phyloP scores from a whole-genome alignment of 2,329 filamentous ascomycete genomes.

The Sporothrix schenckii region DNA sequence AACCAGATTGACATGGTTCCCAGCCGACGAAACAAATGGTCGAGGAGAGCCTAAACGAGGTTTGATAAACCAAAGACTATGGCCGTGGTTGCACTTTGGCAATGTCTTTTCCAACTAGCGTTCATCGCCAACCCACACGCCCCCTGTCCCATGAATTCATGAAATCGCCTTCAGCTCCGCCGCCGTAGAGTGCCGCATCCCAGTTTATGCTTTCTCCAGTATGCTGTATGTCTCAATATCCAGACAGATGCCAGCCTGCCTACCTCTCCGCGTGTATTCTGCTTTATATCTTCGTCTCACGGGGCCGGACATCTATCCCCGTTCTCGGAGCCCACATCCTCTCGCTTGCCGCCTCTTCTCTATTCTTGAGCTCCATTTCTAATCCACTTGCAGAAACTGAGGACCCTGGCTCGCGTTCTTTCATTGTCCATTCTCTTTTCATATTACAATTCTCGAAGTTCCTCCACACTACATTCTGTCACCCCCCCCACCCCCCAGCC shows the following conservation, averaged over 20 bases:
- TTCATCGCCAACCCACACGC: not conserved
- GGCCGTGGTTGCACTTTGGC: not conserved
- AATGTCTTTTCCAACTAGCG: slow-evolving; percentile 17
- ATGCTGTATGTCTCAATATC: too few species aligned
- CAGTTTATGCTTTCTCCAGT: not conserved
- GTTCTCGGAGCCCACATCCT: not conserved
- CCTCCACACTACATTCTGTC: too few species aligned
- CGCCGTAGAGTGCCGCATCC: not conserved
- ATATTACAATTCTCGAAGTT: slow-evolving; percentile 3
- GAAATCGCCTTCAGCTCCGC: slow-evolving; percentile 20
- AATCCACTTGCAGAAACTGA: slow-evolving; percentile 3
- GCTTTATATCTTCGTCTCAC: not conserved
- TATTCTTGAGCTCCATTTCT: not conserved
- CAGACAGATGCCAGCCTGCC: not conserved
- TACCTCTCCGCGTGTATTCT: slow-evolving; percentile 11
- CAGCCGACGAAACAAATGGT: not conserved
- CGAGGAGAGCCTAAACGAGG: not conserved
- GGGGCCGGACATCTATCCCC: slow-evolving; percentile 26
- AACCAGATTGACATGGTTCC: not conserved
- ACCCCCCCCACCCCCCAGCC: too few species aligned
- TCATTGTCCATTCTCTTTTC: slow-evolving; percentile 4
- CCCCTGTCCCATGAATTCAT: slow-evolving; percentile 13
- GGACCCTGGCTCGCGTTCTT: not conserved
- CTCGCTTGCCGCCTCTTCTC: not conserved
- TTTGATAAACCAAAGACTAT: not conserved